Percentiles rank a stretch among this genome's conserved stretches.
These are phyloP conservation scores for Condylostoma magnum DNA, from an alignment of 169 alveolate genomes.

Conservation along the genomic window DNA sequence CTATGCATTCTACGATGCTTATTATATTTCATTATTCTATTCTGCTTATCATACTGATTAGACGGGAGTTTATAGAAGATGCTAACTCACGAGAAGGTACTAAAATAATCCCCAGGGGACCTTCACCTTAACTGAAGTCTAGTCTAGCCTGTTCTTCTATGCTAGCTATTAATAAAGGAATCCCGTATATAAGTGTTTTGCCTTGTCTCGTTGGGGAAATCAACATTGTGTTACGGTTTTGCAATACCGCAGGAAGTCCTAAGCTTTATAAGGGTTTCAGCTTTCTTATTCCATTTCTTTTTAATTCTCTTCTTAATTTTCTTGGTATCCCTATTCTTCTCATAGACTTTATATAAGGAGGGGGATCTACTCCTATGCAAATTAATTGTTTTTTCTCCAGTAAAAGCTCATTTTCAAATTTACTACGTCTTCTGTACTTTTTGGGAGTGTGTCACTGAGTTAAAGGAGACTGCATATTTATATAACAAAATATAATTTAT, in stretches of 20 bases:
- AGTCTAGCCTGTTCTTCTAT: slow-evolving; percentile 81
- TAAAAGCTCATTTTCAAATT: slow-evolving; percentile 14
- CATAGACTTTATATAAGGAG: slow-evolving; percentile 91
- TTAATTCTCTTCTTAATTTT: slow-evolving; percentile 76
- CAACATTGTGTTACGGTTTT: slow-evolving; percentile 91
- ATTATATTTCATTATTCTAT: slow-evolving; percentile 30
- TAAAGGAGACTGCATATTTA: no score
- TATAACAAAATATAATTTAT: no score
- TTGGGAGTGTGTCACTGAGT: slow-evolving; percentile 27
- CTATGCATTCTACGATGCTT: slow-evolving; percentile 30
- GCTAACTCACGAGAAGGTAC: slow-evolving; percentile 95
- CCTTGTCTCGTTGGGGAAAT: slow-evolving; percentile 94
- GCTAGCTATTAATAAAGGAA: slow-evolving; percentile 90
- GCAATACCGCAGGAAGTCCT: slow-evolving; percentile 86
- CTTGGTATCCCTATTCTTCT: slow-evolving; percentile 91
- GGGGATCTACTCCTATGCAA: slow-evolving; percentile 83
- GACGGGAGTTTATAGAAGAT: slow-evolving; percentile 78
- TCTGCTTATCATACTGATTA: neutral
- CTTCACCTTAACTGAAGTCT: slow-evolving; percentile 78
- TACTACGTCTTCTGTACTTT: slow-evolving; percentile 30
- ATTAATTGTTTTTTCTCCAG: slow-evolving; percentile 31
- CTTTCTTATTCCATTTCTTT: slow-evolving; percentile 78
- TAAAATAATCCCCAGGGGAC: slow-evolving; percentile 90
- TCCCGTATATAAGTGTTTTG: slow-evolving; percentile 89
- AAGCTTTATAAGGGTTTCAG: slow-evolving; percentile 95